Conservation (phyloP, 495 filamentous ascomycete genomes). For the Bathelium albidoporum region DNA sequence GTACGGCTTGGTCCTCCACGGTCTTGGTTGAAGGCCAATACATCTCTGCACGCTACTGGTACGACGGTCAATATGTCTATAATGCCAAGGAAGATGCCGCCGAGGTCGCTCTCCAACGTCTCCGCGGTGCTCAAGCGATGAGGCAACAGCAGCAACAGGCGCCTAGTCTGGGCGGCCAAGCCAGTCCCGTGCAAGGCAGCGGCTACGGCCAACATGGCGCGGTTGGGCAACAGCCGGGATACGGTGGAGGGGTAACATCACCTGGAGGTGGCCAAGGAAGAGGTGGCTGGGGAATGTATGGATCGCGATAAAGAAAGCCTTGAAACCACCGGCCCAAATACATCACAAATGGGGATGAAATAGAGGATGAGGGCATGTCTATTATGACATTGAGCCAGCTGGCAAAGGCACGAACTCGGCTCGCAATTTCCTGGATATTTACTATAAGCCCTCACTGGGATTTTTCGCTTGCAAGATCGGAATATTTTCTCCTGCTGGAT, state of each 20-base stretch:
- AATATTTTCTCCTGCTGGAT: neutral
- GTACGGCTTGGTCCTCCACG: conserved; percentile 79
- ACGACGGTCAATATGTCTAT: conserved; percentile 74
- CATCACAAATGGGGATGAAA: no score
- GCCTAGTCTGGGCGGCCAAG: neutral
- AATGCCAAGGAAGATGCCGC: conserved; percentile 88
- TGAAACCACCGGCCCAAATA: no score
- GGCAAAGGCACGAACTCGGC: neutral
- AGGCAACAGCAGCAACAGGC: conserved; percentile 1
- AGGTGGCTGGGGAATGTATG: neutral
- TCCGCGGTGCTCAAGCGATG: neutral
- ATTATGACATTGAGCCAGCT: neutral
- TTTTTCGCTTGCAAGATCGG: neutral
- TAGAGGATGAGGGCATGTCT: neutral
- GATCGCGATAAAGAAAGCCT: neutral
- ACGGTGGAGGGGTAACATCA: neutral
- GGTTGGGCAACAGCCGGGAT: neutral
- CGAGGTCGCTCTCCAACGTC: conserved; percentile 19
- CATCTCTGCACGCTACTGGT: conserved; percentile 73
- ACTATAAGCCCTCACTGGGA: neutral
- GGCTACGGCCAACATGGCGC: neutral
- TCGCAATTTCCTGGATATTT: neutral
- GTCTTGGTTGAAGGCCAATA: conserved; percentile 49
- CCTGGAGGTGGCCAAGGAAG: neutral
- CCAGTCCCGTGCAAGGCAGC: neutral